A percentile compares a stretch with the other conserved stretches of the same genome.
Evolutionary conservation across 2,329 filamentous ascomycete species (phyloP).

Genomic region (Arthroderma sp.): DNA sequence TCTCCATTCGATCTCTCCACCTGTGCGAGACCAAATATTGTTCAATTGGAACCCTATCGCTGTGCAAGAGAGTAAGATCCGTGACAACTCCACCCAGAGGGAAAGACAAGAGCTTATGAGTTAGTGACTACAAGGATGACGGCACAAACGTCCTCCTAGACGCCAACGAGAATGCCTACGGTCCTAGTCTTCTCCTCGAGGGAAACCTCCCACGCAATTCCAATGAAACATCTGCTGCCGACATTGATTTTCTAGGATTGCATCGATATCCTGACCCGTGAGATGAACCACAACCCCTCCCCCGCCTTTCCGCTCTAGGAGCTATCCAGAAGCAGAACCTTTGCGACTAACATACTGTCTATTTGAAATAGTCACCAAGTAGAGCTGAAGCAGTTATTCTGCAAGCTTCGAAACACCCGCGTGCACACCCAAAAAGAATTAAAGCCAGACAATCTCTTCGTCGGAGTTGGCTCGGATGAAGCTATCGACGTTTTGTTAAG

Average conservation of each 20-base stretch:
- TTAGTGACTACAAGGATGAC: conserved; percentile 96
- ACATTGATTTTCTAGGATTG: conserved; percentile 66
- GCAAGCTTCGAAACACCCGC: conserved; percentile 71
- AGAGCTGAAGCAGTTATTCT: conserved; percentile 74
- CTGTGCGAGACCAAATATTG: conserved; percentile 64
- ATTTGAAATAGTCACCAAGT: conserved; percentile 52
- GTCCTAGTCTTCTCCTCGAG: conserved; percentile 55
- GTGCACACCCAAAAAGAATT: conserved; percentile 61
- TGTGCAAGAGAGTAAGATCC: conserved; percentile 63
- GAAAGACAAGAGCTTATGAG: conserved; percentile 14
- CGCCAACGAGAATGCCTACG: conserved; percentile 95
- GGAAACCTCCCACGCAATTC: conserved; percentile 30
- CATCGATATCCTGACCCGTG: conserved; percentile 88
- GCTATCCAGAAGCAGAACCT: neutral
- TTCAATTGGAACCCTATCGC: conserved; percentile 63
- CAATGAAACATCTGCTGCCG: conserved; percentile 27
- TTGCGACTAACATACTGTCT: neutral
- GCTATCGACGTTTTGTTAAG: conserved; percentile 88
- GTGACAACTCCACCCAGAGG: conserved; percentile 12
- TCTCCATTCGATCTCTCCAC: conserved; percentile 58
- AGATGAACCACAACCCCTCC: conserved; percentile 11
- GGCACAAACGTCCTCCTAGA: conserved; percentile 92
- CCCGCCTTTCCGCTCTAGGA: neutral
- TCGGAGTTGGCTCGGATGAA: conserved; percentile 92
- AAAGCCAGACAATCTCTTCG: conserved; percentile 72